Percentiles rank a stretch among this genome's conserved stretches.
phyloP scores from a whole-genome alignment of 176 grass and related monocot genomes.

The Phoenix roebelenii region DNA sequence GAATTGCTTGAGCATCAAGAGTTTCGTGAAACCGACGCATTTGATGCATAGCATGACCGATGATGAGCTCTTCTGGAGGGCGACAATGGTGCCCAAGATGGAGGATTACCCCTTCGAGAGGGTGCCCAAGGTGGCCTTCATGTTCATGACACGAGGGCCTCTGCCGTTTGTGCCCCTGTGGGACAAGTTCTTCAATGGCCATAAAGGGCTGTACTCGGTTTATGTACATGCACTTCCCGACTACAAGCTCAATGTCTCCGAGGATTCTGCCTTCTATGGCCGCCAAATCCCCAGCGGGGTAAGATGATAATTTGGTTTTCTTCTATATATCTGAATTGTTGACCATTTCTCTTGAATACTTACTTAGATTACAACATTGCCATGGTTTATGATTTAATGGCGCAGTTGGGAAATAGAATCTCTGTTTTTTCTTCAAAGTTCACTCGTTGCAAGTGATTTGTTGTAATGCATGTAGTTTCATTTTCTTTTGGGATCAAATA shows the following conservation, averaged over 20 bases:
- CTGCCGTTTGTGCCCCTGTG: conserved; percentile 2
- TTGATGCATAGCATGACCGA: conserved; percentile 12
- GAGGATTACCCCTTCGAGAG: conserved; percentile 6
- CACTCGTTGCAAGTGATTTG: too few species aligned
- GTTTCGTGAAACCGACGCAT: not conserved
- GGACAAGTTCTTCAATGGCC: conserved; percentile 11
- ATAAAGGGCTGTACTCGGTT: conserved; percentile 8
- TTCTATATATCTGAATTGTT: too few species aligned
- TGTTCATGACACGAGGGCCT: conserved; percentile 12
- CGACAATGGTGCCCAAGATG: conserved; percentile 4
- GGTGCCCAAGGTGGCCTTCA: conserved; percentile 12
- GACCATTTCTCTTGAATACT: not conserved
- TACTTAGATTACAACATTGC: not conserved
- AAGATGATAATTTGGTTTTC: not conserved
- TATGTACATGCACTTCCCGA: conserved; percentile 4
- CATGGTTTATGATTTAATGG: not conserved
- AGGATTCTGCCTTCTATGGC: conserved; percentile 7
- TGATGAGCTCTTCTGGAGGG: conserved; percentile 8
- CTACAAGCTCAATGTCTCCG: conserved; percentile 2
- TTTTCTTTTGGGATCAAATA: too few species aligned
- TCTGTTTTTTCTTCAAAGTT: too few species aligned
- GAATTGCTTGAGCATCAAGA: not conserved
- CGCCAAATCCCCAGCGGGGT: conserved; percentile 8
- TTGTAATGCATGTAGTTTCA: too few species aligned
- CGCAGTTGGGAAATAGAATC: not conserved